Conservation (phyloP, 2,329 filamentous ascomycete genomes). For the Aspergillus pseudoviridinutans region DNA sequence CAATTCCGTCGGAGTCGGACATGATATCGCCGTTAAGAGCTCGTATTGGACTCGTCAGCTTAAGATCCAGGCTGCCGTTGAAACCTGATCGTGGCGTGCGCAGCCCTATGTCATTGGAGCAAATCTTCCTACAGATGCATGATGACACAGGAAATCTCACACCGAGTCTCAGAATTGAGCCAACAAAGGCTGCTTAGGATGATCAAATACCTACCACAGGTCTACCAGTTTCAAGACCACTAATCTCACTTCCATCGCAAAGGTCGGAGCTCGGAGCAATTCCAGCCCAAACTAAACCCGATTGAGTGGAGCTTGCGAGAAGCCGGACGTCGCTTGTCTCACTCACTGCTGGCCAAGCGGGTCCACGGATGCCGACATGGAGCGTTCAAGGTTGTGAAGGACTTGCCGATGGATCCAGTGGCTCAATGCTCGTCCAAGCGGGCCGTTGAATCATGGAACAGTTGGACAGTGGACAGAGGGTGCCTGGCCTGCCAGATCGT, state of each 20-base stretch:
- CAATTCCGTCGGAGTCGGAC: not conserved
- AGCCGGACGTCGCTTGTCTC: not conserved
- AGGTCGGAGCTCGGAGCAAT: not conserved
- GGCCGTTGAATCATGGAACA: not conserved
- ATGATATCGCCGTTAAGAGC: not conserved
- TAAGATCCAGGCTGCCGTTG: not conserved
- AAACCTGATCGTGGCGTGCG: not conserved
- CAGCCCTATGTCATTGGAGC: not conserved
- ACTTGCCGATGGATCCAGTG: not conserved
- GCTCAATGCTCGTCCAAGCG: not conserved
- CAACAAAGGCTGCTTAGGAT: not conserved
- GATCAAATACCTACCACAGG: not conserved
- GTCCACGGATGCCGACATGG: not conserved
- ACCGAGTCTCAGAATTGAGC: not conserved
- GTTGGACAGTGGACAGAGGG: not conserved
- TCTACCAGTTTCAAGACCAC: no score
- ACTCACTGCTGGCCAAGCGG: not conserved
- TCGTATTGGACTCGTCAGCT: not conserved
- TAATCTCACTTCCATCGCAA: not conserved
- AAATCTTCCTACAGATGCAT: not conserved
- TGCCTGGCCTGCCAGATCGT: not conserved
- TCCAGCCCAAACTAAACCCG: constrained; percentile 21
- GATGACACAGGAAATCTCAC: not conserved
- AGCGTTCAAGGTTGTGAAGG: not conserved
- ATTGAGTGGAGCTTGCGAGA: constrained; percentile 25